Evolutionary conservation across 2,329 filamentous ascomycete genomes (phyloP).

Genomic region (Microdochium bolleyi): DNA sequence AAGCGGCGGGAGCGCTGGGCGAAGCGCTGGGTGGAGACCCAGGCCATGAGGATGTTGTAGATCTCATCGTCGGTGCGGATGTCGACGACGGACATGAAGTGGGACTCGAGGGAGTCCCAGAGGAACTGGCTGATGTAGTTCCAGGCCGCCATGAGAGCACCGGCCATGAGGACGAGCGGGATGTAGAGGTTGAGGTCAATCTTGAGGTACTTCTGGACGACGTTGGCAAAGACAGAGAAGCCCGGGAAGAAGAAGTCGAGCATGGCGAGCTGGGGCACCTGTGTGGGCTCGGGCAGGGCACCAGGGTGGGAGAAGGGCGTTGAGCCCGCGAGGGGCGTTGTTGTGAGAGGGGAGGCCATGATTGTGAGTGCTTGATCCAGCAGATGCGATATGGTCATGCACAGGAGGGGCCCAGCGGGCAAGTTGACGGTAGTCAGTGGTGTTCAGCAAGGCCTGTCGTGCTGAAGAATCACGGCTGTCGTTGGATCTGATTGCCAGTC

Average conservation of each 20-base stretch:
- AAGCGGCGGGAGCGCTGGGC: constrained; percentile 51
- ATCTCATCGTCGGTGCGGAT: constrained; percentile 64
- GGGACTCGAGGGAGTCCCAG: constrained; percentile 36
- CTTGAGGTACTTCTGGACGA: constrained; percentile 46
- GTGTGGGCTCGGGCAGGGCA: background rate
- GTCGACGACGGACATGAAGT: constrained; percentile 59
- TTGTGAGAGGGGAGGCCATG: background rate
- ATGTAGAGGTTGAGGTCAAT: constrained; percentile 58
- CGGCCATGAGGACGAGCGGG: constrained; percentile 43
- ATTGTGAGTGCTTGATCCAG: background rate
- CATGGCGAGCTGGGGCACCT: constrained; percentile 32
- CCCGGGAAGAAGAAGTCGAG: constrained; percentile 61
- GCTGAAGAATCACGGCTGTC: no score
- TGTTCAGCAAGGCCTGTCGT: no score
- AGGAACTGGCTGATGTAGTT: constrained; percentile 43
- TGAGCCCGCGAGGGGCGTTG: background rate
- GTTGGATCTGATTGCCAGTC: no score
- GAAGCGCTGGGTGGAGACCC: constrained; percentile 57
- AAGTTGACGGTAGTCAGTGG: background rate
- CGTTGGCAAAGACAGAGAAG: constrained; percentile 48
- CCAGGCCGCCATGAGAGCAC: constrained; percentile 40
- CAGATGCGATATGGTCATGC: background rate
- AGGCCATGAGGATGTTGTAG: constrained; percentile 65
- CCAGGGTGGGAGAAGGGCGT: background rate
- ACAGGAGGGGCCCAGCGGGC: background rate